Percentiles rank a stretch among this genome's conserved stretches.
Evolutionary conservation across 768 basidiomycete genomes (phyloP).

Genomic region (Suillus placidus): DNA sequence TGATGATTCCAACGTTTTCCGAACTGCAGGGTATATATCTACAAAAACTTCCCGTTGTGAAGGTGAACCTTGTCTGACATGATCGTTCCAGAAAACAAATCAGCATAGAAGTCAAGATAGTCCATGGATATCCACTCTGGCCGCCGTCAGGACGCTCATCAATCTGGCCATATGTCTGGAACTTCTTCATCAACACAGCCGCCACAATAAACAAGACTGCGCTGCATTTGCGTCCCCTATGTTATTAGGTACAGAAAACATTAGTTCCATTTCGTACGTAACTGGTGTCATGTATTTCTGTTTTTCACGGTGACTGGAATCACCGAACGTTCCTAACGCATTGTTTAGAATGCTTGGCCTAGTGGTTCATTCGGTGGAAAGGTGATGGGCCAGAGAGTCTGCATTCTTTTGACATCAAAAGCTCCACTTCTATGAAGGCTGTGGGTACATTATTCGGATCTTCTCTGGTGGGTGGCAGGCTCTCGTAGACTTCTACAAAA

Average conservation of each 20-base stretch:
- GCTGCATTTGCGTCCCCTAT: background rate
- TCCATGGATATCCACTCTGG: background rate
- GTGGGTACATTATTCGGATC: background rate
- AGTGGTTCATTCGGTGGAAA: background rate
- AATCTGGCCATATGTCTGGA: background rate
- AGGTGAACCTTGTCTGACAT: background rate
- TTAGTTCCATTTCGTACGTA: background rate
- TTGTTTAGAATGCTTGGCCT: background rate
- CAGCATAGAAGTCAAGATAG: background rate
- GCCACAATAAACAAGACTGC: background rate
- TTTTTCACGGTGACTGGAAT: background rate
- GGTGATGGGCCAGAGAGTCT: background rate
- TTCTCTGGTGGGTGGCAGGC: background rate
- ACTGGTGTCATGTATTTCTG: background rate
- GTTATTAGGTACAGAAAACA: constrained; percentile 2
- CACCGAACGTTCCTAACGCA: background rate
- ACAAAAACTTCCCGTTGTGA: background rate
- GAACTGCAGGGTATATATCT: background rate
- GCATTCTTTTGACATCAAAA: background rate
- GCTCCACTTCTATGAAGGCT: constrained; percentile 4
- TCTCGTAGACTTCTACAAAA: background rate
- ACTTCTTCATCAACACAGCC: constrained; percentile 3
- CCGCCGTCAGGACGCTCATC: background rate
- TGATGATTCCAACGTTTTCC: background rate
- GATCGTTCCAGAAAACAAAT: constrained; percentile 3